Evolutionary conservation across 106 monocot species (phyloP).

Genomic region (Phalaenopsis equestris): DNA sequence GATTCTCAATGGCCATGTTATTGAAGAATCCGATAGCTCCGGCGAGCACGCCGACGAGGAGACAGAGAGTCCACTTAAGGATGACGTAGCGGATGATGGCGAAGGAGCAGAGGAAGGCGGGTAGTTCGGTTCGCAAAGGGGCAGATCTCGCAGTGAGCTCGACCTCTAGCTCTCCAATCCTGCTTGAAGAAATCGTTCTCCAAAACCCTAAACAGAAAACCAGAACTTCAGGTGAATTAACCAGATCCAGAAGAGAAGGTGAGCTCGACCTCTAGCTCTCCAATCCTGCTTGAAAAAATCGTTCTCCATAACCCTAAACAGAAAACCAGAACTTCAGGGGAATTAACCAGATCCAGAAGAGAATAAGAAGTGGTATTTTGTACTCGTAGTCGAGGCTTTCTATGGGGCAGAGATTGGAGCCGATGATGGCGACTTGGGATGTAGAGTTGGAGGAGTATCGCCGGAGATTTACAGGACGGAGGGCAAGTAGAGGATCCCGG

Average conservation of each 20-base stretch:
- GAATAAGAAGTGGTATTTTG: neutral
- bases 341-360: neutral
- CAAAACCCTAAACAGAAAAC: conserved; percentile 26
- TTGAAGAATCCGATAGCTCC: conserved; percentile 59
- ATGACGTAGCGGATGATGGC: conserved; percentile 50
- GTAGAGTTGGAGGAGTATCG: conserved; percentile 51
- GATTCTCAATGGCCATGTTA: conserved; percentile 85
- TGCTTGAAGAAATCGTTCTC: conserved; percentile 83
- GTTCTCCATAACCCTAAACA: conserved; percentile 58
- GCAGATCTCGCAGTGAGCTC: no score
- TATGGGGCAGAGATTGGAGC: conserved; percentile 68
- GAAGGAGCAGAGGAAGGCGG: no score
- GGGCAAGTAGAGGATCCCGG: neutral
- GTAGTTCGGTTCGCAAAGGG: no score
- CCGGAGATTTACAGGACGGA: conserved; percentile 15
- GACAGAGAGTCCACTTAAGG: conserved; percentile 80
- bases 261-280: conserved; percentile 33
- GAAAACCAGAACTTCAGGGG: neutral
- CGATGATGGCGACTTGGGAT: conserved; percentile 80
- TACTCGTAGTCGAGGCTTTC: conserved; percentile 90
- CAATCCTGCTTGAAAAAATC: conserved; percentile 83
- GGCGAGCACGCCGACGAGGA: conserved; percentile 45
- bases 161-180: conserved; percentile 61
- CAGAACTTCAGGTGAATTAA: neutral
- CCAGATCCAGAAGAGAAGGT: conserved; percentile 3